phyloP scores from a whole-genome alignment of 2,329 filamentous ascomycete genomes.

The Aspergillus intermedius region DNA sequence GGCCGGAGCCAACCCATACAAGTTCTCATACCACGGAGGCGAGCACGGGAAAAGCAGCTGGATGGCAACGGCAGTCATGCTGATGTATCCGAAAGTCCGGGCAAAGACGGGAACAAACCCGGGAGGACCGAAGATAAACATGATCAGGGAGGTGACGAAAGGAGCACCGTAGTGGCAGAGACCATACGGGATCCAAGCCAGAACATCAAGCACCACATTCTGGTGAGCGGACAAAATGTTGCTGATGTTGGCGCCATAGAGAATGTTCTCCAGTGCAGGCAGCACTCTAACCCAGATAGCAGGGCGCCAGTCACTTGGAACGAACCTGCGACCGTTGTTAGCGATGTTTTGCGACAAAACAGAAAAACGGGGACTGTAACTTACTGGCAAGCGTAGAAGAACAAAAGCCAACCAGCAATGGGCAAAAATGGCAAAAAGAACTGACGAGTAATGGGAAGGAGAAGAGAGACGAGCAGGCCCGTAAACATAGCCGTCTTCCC shows the following conservation, averaged over 20 bases:
- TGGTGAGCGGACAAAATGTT: constrained; percentile 92
- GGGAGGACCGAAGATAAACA: constrained; percentile 85
- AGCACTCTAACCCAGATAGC: constrained; percentile 94
- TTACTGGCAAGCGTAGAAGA: constrained; percentile 91
- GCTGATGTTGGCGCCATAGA: constrained; percentile 92
- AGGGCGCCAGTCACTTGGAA: constrained; percentile 78
- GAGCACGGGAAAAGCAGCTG: constrained; percentile 90
- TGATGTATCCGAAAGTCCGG: constrained; percentile 86
- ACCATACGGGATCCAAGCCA: constrained; percentile 92
- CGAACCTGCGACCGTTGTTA: constrained; percentile 58
- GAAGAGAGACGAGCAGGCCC: constrained; percentile 60
- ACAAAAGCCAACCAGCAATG: constrained; percentile 78
- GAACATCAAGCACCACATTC: constrained; percentile 71
- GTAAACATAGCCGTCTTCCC: constrained; percentile 68
- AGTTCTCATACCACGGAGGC: constrained; percentile 93
- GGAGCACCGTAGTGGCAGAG: constrained; percentile 85
- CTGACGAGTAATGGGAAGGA: constrained; percentile 79
- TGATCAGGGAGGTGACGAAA: constrained; percentile 65
- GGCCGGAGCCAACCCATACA: constrained; percentile 81
- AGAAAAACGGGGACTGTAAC: constrained; percentile 31
- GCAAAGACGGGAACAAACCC: constrained; percentile 80
- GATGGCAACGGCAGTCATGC: constrained; percentile 76
- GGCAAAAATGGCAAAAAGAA: constrained; percentile 84
- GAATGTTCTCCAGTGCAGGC: constrained; percentile 88
- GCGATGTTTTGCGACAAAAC: constrained; percentile 1